A percentile compares a stretch with the other conserved stretches of the same genome.
These are phyloP conservation scores for Abelmoschus esculentus DNA, from an alignment of 345 rosid species.

Conservation along the genomic window DNA sequence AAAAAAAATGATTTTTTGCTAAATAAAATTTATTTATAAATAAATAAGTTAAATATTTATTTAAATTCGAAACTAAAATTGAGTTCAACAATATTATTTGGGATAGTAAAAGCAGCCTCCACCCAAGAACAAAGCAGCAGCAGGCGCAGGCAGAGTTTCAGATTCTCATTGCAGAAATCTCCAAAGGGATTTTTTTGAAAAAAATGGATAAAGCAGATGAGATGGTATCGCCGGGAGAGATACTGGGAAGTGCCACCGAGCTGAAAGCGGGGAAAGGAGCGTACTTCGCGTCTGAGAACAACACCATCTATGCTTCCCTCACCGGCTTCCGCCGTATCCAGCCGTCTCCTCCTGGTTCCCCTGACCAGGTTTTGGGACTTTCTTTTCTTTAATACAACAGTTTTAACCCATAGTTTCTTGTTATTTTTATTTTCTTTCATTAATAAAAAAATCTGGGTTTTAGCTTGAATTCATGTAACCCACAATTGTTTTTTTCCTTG, in stretches of 20 bases:
- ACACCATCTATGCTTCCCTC: slow-evolving; percentile 74
- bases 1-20: too few species aligned
- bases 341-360: slow-evolving; percentile 43
- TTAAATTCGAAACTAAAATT: background rate
- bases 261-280: slow-evolving; percentile 80
- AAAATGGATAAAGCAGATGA: slow-evolving; percentile 32
- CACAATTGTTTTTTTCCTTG: background rate
- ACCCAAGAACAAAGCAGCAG: slow-evolving; percentile 1
- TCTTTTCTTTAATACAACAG: background rate
- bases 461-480: background rate
- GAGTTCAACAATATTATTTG: background rate
- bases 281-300: slow-evolving; percentile 43
- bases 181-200: background rate
- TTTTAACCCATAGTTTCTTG: background rate
- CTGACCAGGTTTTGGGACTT: slow-evolving; percentile 51
- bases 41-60: too few species aligned
- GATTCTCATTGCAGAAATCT: background rate
- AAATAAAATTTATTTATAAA: too few species aligned
- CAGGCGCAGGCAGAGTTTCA: background rate
- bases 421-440: background rate
- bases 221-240: slow-evolving; percentile 80
- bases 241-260: slow-evolving; percentile 48
- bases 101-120: background rate
- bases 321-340: slow-evolving; percentile 49
- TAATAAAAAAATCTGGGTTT: background rate